Conservation (phyloP, 2,329 filamentous ascomycete genomes). For the Claviceps sp. region DNA sequence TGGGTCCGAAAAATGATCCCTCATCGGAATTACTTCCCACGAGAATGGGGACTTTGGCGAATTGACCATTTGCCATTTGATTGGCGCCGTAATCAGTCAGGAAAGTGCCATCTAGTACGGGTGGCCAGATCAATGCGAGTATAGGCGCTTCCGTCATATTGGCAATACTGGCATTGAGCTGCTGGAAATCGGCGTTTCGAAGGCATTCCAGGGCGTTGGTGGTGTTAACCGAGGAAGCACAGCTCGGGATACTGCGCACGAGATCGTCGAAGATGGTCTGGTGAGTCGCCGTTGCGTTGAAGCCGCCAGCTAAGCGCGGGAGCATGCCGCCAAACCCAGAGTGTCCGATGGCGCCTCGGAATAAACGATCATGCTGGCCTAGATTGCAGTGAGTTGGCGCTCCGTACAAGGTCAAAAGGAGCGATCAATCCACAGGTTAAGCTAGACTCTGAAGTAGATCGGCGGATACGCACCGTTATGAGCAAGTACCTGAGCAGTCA, state of each 20-base stretch:
- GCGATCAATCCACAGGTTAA: background rate
- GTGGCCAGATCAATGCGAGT: background rate
- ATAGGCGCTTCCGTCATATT: too few species aligned
- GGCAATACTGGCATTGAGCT: background rate
- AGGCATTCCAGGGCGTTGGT: background rate
- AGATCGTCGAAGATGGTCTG: background rate
- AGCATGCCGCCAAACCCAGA: background rate
- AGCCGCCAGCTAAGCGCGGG: background rate
- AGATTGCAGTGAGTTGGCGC: background rate
- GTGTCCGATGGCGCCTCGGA: background rate
- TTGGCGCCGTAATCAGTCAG: background rate
- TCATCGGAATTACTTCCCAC: background rate
- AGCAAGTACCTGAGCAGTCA: constrained; percentile 31
- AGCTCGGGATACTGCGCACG: background rate
- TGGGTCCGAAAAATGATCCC: background rate
- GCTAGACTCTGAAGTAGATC: background rate
- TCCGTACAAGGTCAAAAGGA: too few species aligned
- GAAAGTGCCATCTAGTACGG: background rate
- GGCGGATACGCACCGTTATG: constrained; percentile 22
- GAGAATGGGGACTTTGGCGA: background rate
- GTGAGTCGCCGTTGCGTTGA: background rate
- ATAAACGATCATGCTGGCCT: background rate
- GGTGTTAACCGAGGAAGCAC: background rate
- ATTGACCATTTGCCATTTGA: background rate
- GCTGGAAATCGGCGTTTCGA: background rate